Evolutionary conservation across 306 rosid genomes (phyloP), one percentile per base, ranked within the genome.

Genomic region (Abrus precatorius): DNA sequence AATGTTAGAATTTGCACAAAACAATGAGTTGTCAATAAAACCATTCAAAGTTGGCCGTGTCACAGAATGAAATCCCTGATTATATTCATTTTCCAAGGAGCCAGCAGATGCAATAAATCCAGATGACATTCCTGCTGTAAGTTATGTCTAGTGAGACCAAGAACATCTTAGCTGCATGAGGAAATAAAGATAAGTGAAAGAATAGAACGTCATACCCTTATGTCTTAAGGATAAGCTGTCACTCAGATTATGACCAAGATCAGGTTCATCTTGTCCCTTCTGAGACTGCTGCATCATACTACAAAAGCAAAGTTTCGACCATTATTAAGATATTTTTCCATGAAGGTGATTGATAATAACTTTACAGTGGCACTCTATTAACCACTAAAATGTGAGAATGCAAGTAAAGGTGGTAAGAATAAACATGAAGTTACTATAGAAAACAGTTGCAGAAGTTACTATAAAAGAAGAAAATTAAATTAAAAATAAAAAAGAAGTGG

Each of bases 261-360:
- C 90, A 57, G 72, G 72, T 65, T 82, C 96, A 71, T 78, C 93
- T 77, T 81, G 88, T 59, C 86, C 92, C 83, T 76, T 85, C 55
- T 89, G 89, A 43, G 92, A 80, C 74, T 82, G 86, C 85, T 85
- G 88, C 90, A 84, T 72, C 78, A 83, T 79, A 74, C 97, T 93
- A 83, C 87, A 91, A 84, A 73, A 84, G 59, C 63, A 89, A 71
- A 55, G 64, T 79, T 81, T 65, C 72, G 64, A 41, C 7, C 34
- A 75, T 75, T 77, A 57, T 63, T 79, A 72, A 52, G 59, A 57
- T 74, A 52, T 77, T 71, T 68, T 38, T 44, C 64, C 69, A 80
- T 77, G 49, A 73, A 33, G 80, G 76, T 44, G 65, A 60, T 57
- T 10, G 48, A 67, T 57, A 81, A 60, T 44, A 50, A 69, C 44